Conservation (phyloP, 495 filamentous ascomycete genomes). For the Podospora australis region DNA sequence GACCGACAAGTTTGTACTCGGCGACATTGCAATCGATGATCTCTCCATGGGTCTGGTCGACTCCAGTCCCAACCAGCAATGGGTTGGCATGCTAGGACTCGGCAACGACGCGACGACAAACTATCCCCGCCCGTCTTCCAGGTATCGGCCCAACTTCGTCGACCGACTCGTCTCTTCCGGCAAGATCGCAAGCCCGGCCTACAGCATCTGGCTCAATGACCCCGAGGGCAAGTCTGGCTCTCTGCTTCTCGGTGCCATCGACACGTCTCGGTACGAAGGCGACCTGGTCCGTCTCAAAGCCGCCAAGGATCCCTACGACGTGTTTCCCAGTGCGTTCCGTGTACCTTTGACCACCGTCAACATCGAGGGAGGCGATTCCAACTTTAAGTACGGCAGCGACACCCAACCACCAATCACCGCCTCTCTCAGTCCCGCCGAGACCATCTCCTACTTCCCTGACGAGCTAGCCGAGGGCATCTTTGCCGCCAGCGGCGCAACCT, state of each 20-base stretch:
- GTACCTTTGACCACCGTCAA: slow-evolving; percentile 52
- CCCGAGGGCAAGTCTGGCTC: slow-evolving; percentile 54
- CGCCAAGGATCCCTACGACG: slow-evolving; percentile 20
- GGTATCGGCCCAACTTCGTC: slow-evolving; percentile 51
- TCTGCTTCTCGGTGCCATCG: slow-evolving; percentile 79
- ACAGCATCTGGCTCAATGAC: slow-evolving; percentile 77
- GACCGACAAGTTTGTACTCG: neutral
- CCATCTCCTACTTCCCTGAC: neutral
- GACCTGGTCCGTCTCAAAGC: slow-evolving; percentile 54
- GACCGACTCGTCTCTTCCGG: slow-evolving; percentile 56
- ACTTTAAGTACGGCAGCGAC: neutral
- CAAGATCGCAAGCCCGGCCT: slow-evolving; percentile 63
- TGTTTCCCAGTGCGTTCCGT: slow-evolving; percentile 51
- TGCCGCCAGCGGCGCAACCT: neutral
- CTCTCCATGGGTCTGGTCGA: neutral
- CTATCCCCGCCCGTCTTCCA: slow-evolving; percentile 5
- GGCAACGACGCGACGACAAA: slow-evolving; percentile 6
- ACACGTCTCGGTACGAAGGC: slow-evolving; percentile 70
- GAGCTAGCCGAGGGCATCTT: neutral
- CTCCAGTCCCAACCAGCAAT: neutral
- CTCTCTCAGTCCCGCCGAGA: slow-evolving; percentile 4
- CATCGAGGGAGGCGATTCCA: neutral
- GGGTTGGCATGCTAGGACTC: slow-evolving; percentile 1
- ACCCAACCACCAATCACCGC: neutral
- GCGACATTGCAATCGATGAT: neutral